Evolutionary conservation across 139 green algal genomes (phyloP).

Genomic region (Closterium sp.): DNA sequence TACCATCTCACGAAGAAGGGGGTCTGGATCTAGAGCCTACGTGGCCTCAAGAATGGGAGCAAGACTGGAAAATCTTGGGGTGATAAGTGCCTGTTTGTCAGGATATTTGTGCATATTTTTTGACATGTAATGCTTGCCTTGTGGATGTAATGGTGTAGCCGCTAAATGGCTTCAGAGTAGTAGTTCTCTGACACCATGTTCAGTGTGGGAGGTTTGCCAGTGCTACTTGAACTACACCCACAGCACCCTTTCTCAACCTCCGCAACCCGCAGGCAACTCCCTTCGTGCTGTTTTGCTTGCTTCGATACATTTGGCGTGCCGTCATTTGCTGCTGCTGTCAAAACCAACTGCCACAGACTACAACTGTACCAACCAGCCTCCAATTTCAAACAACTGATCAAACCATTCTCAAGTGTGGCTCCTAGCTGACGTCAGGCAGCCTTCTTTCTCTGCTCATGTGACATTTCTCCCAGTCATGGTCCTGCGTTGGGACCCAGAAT

Average conservation of each 20-base stretch:
- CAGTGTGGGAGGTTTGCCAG: too few relatives aligned
- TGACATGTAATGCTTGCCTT: not conserved
- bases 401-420: not conserved
- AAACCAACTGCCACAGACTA: too few relatives aligned
- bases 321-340: not conserved
- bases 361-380: too few relatives aligned
- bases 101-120: not conserved
- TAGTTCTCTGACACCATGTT: too few relatives aligned
- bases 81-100: not conserved
- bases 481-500: too few relatives aligned
- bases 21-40: not conserved
- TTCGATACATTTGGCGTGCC: not conserved
- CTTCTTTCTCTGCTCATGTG: not conserved
- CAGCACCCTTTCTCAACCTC: not conserved
- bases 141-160: too few relatives aligned
- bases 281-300: not conserved
- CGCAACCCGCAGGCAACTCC: too few relatives aligned
- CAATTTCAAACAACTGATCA: not conserved
- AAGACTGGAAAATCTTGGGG: not conserved
- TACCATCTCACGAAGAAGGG: not conserved
- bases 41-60: not conserved
- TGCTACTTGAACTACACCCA: too few relatives aligned
- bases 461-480: not conserved
- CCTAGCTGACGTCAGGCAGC: not conserved
- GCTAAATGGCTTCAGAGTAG: too few relatives aligned